These are phyloP conservation scores for Sarocladium kiliense DNA, from an alignment of 2,329 filamentous ascomycete genomes.

Conservation along the genomic window DNA sequence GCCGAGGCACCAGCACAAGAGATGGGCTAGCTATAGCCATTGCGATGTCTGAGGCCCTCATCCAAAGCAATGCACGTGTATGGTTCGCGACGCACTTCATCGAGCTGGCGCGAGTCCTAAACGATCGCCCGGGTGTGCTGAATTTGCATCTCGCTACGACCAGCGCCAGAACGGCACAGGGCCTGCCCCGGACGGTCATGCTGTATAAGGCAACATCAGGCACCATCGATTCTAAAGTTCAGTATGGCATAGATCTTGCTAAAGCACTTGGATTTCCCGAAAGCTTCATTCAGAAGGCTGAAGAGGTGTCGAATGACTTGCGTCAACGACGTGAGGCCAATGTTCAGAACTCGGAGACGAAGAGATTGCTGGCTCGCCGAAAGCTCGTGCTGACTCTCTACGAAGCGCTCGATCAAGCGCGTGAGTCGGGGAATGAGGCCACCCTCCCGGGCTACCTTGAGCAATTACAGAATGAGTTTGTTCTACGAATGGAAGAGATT, in stretches of 20 bases:
- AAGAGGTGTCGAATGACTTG: conserved; percentile 58
- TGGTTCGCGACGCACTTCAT: conserved; percentile 95
- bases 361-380: conserved; percentile 57
- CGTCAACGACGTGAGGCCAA: conserved; percentile 51
- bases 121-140: conserved; percentile 70
- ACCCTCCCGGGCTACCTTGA: conserved; percentile 39
- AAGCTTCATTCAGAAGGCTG: conserved; percentile 62
- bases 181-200: conserved; percentile 68
- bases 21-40: conserved; percentile 88
- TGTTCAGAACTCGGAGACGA: conserved; percentile 52
- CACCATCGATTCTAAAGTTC: conserved; percentile 55
- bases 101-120: conserved; percentile 72
- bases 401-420: conserved; percentile 66
- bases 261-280: conserved; percentile 68
- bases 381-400: conserved; percentile 69
- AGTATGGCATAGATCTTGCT: conserved; percentile 83
- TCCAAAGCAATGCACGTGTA: conserved; percentile 71
- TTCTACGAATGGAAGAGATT: conserved; percentile 62
- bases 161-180: conserved; percentile 43
- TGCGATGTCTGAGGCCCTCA: conserved; percentile 81
- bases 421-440: conserved; percentile 55
- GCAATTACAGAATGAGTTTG: conserved; percentile 65
- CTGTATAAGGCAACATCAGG: conserved; percentile 78
- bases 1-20: conserved; percentile 80
- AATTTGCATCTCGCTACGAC: conserved; percentile 78